Conservation (phyloP, 257 asterid species). For the Leonotis leonurus region DNA sequence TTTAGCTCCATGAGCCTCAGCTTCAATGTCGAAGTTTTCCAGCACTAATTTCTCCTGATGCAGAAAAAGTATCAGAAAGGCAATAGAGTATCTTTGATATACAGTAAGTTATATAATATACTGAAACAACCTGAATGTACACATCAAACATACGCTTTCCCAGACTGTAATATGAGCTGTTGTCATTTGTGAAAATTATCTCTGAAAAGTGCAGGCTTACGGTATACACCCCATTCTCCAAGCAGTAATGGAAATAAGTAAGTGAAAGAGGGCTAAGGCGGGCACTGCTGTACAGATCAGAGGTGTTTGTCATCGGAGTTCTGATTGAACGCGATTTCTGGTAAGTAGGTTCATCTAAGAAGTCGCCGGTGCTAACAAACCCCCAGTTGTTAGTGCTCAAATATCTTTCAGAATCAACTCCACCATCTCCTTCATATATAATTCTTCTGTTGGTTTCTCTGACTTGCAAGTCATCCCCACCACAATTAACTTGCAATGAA, state of each 20-base stretch:
- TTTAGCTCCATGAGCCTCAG: constrained; percentile 60
- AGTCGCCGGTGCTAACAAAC: constrained; percentile 81
- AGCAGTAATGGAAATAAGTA: constrained; percentile 70
- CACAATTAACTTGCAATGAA: constrained; percentile 72
- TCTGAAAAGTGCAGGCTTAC: constrained; percentile 78
- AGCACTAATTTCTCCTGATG: constrained; percentile 51
- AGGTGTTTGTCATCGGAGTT: constrained; percentile 25
- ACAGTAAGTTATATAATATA: background rate
- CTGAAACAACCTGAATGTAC: constrained; percentile 60
- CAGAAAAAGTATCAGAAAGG: constrained; percentile 19
- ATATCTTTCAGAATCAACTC: constrained; percentile 53
- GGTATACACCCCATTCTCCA: constrained; percentile 74
- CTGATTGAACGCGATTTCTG: constrained; percentile 45
- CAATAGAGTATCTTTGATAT: constrained; percentile 1
- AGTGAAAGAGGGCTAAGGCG: constrained; percentile 80
- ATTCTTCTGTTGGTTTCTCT: constrained; percentile 35
- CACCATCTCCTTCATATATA: constrained; percentile 66
- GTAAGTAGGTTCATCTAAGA: constrained; percentile 55
- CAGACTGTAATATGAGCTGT: constrained; percentile 57
- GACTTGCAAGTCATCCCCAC: constrained; percentile 48
- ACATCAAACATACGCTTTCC: constrained; percentile 71
- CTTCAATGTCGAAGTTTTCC: constrained; percentile 63
- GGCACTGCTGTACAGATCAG: constrained; percentile 60
- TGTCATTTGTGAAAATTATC: constrained; percentile 52
- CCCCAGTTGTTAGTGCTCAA: constrained; percentile 54